Evolutionary conservation across 176 grass and related monocot species (phyloP), one percentile per base, ranked within the genome.

Genomic region (Puccinellia tenuiflora): DNA sequence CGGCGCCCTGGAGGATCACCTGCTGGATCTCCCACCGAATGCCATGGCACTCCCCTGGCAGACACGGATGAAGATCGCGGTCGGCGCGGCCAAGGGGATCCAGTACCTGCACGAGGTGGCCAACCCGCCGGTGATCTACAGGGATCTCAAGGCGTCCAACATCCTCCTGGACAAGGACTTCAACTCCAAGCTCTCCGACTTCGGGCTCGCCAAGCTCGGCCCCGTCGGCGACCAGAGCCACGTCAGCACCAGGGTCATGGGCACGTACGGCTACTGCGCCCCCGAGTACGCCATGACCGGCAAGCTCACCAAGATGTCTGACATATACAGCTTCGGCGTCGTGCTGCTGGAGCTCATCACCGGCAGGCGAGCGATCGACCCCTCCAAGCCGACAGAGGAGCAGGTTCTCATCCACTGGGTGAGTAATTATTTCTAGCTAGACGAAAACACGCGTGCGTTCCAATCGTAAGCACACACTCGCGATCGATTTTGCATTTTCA

Each of bases 271-370:
- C 42, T 97, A 97, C 81, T 94, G 95, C 73, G 95, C 95, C 18
- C 92, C 95, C 18, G 95, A 94, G 86, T 94, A 97, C 75, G 95
- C 92, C 68, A 85, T 92, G 78, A 94, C 92, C 13, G 95, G 95
- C 30, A 86, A 89, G 79, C 86, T 97, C 56, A 92, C 95, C 30
- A 97, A 94, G 86, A 92, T 89, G 86, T 97, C 95, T 3, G 95
- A 97, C 83, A 84, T 97, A n/a, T 97, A 97, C 83, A 97, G 95
- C 83, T 97, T 94, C 77, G 92, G 95, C 39, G 92, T 97, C 50
- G 84, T 97, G 59, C 81, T 97, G 43, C 85, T 97, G 11, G 95
- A 97, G 86, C 74, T 97, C 68, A 92, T 97, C 83, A 97, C 90
- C 35, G 92, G 95, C 39, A 90, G 95, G 85, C 86, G 78, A 62